Conservation (phyloP, 2,329 filamentous ascomycete species). For the Colletotrichum phormii region DNA sequence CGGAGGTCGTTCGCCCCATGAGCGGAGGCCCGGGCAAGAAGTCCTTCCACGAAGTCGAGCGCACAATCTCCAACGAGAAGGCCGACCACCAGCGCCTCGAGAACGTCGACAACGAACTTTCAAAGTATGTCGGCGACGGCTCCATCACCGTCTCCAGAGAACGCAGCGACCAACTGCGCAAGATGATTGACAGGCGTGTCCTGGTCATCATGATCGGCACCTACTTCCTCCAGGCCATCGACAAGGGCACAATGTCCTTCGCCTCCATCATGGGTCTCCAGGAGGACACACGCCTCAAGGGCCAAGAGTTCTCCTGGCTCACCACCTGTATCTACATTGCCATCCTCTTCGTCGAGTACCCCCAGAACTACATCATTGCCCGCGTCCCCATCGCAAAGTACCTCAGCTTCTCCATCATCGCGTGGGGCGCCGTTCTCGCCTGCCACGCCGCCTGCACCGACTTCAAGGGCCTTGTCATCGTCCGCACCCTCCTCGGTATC, state of each 20-base stretch:
- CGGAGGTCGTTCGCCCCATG: slow-evolving; percentile 41
- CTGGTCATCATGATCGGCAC: slow-evolving; percentile 78
- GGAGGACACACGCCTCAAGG: slow-evolving; percentile 54
- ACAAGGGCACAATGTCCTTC: slow-evolving; percentile 75
- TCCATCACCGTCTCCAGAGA: slow-evolving; percentile 68
- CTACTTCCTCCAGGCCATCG: slow-evolving; percentile 78
- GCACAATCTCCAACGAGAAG: slow-evolving; percentile 32
- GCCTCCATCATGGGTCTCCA: slow-evolving; percentile 73
- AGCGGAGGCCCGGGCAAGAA: slow-evolving; percentile 40
- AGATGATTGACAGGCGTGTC: slow-evolving; percentile 75
- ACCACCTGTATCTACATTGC: slow-evolving; percentile 81
- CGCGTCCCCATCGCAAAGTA: slow-evolving; percentile 77
- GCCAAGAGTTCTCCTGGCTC: slow-evolving; percentile 73
- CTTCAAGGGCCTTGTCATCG: slow-evolving; percentile 68
- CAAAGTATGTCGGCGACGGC: slow-evolving; percentile 71
- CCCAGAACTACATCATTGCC: slow-evolving; percentile 70
- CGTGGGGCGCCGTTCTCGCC: slow-evolving; percentile 72
- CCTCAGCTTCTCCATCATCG: slow-evolving; percentile 67
- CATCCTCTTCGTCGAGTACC: slow-evolving; percentile 78
- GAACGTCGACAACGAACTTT: slow-evolving; percentile 75
- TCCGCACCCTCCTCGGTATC: slow-evolving; percentile 75
- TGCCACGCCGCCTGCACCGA: slow-evolving; percentile 70
- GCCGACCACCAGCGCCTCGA: slow-evolving; percentile 34
- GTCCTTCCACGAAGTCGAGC: slow-evolving; percentile 45
- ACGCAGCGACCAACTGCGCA: slow-evolving; percentile 71